Percentiles rank a stretch among this genome's conserved stretches.
phyloP scores from a whole-genome alignment of 257 asterid genomes.

The Scutellaria barbata region DNA sequence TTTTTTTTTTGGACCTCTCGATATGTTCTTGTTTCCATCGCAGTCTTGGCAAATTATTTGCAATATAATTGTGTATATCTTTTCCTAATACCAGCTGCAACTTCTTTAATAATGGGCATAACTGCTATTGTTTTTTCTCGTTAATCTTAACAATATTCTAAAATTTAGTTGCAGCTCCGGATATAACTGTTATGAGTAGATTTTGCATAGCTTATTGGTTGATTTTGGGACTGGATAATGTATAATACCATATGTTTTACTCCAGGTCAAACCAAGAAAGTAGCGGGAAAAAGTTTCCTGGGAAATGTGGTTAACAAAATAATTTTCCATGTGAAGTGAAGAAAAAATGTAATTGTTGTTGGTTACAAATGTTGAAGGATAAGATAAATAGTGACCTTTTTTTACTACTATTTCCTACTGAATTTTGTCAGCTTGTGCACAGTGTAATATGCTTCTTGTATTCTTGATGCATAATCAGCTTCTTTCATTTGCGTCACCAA shows the following conservation, averaged over 20 bases:
- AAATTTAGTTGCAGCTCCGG: neutral
- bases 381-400: too few relatives aligned
- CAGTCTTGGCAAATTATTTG: neutral
- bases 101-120: neutral
- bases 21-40: neutral
- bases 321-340: too few relatives aligned
- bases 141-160: neutral
- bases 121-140: neutral
- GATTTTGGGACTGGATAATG: neutral
- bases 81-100: neutral
- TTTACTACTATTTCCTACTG: too few relatives aligned
- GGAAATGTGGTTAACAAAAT: neutral
- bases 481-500: slow-evolving; percentile 19
- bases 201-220: neutral
- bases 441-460: neutral
- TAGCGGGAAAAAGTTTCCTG: too few relatives aligned
- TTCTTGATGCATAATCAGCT: slow-evolving; percentile 12
- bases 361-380: too few relatives aligned
- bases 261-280: too few relatives aligned
- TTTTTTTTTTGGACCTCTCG: neutral
- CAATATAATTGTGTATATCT: neutral
- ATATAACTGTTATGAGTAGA: neutral
- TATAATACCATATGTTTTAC: neutral
- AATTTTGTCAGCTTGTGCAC: too few relatives aligned
- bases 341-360: too few relatives aligned